Base-by-base conservation (phyloP, 2,329 filamentous ascomycete species). In the Aspergillus novofumigatus region DNA sequence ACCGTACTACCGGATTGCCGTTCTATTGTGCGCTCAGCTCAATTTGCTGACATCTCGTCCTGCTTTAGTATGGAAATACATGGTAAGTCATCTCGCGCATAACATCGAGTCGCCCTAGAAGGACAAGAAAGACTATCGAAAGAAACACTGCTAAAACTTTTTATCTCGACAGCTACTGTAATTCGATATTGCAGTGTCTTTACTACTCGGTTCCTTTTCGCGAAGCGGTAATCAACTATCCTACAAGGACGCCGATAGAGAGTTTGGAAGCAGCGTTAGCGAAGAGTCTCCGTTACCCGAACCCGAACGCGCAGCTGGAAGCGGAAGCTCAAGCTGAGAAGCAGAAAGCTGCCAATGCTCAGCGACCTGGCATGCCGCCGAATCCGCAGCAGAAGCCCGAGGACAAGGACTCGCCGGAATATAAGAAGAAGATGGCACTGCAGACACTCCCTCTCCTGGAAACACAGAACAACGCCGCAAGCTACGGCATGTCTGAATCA, bases 371-470 rank as follows among this genome's bases (percentile, higher is more conserved):
- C 29, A 83, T 85, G 58, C 75, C 82, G 25, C 77, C 82, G 20
- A 81, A 81, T 11, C 80, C 80, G 41, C 81, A 80, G 32, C 81
- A 77, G 57, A 87, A 92, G 65, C 90, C 91, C 8, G 94, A 97
- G 73, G 94, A 97, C 69, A 96, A 92, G 73, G 92, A 97, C 69
- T 92, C 92, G 1, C 91, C 93, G 0, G 94, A 99, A 76, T 96
- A 94, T 77, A 97, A 97, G 78, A 99, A 99, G 81, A 97, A 96
- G 77, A 87, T 94, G 72, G 92, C 92, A 20, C 86, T 97, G 80
- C 81, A 92, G 59, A 89, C 88, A 47, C 91, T 94, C 0, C 94
- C 94, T 0, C 87, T 97, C 41, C 75, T 97, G 56, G 90, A 95
- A 67, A 84, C 97, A 74, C 87, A 89, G 66, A 91, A 95, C 67